Base-by-base conservation (phyloP, 805 yeast species). In the Ogataea salicorniae region DNA sequence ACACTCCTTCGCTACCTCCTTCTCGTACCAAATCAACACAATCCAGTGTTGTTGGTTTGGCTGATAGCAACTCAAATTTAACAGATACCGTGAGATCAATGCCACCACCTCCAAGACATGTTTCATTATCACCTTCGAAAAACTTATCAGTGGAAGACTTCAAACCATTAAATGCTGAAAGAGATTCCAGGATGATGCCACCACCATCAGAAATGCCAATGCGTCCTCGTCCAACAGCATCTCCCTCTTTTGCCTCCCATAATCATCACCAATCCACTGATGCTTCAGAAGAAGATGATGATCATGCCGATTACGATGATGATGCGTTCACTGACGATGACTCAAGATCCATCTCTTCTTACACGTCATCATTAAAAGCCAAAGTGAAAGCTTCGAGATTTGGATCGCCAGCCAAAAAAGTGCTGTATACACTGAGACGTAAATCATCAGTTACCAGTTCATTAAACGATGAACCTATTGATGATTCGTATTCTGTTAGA, bases 101-200 rank as follows among this genome's bases (percentile, higher is more conserved):
- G 29, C 57, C 53, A 2, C 59, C 59, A 6, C 59, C 57, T 45
- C 63, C 53, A 40, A 49, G 53, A 26, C 58, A 55, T 35, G 38
- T 43, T 15, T 42, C 52, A 14, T 37, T 55, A 33, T 42, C 45
- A 11, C 45, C 46, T 45, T 40, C 39, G 20, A 42, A 39, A 16
- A 14, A 23, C 16, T 11, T 23, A 8, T 42, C 39, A 1, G 33
- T 42, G 17, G 46, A 26, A 14, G 20, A 37, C 20, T 5, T 42
- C 15, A 38, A 20, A 20, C 18, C 45, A n/a, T 29, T 15, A 8
- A 7, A 14, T 20, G 13, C 41, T 20, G 41, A 39, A 2, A 34
- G 33, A 20, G 29, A 15, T n/a, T 29, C 26, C 6, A 20, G 31
- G 17, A 17, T 37, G 6, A 8, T 34, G 9, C 43, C 43, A 18